Percentiles rank a stretch among this genome's conserved stretches.
phyloP scores from a whole-genome alignment of 2,329 filamentous ascomycete species.

The Pseudogymnoascus sp. region DNA sequence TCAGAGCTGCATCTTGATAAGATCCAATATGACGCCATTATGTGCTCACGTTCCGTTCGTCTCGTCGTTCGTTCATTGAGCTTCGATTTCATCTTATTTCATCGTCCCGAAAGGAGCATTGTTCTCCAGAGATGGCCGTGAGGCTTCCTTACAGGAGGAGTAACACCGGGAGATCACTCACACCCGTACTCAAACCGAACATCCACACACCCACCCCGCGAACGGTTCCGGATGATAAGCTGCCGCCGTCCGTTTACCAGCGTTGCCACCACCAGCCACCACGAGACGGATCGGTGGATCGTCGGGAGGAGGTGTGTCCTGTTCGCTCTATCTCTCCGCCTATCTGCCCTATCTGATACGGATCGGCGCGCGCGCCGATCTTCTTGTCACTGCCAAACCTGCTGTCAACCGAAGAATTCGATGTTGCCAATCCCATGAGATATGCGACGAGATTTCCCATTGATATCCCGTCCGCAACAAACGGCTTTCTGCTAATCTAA shows the following conservation, averaged over 20 bases:
- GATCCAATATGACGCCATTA: conserved; percentile 3
- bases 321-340: neutral
- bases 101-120: neutral
- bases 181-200: neutral
- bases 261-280: neutral
- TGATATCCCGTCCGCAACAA: neutral
- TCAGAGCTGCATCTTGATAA: neutral
- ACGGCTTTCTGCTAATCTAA: neutral
- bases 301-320: neutral
- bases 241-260: neutral
- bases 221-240: conserved; percentile 1
- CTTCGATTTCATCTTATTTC: neutral
- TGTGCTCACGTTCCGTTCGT: conserved; percentile 2
- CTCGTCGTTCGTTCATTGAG: neutral
- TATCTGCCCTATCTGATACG: conserved; percentile 4
- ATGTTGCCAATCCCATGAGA: neutral
- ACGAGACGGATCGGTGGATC: neutral
- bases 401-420: neutral
- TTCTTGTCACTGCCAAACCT: neutral
- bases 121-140: neutral
- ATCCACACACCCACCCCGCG: neutral
- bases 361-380: neutral
- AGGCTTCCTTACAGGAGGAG: neutral
- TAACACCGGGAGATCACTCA: neutral
- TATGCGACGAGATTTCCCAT: neutral